Conservation (phyloP, 1,139 yeast genomes). For the Debaryomycetaceae sp. region DNA sequence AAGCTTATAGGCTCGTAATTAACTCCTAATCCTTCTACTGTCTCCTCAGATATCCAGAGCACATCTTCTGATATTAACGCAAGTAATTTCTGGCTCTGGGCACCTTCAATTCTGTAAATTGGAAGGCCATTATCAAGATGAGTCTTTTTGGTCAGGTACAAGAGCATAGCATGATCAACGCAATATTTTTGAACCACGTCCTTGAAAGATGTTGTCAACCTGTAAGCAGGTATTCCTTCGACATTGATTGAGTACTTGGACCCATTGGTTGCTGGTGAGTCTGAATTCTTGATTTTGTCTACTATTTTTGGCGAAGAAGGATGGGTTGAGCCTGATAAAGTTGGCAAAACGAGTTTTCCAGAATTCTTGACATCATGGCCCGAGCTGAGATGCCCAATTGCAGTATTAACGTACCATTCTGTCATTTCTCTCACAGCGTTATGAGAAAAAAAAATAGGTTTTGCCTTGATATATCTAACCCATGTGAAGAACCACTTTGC, state of each 20-base stretch:
- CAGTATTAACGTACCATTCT: constrained; percentile 27
- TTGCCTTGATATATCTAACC: constrained; percentile 10
- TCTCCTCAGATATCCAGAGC: constrained; percentile 21
- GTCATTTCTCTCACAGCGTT: constrained; percentile 7
- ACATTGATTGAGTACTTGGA: constrained; percentile 6
- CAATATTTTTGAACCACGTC: constrained; percentile 38
- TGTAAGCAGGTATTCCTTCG: constrained; percentile 30
- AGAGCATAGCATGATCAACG: constrained; percentile 20
- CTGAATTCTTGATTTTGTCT: neutral
- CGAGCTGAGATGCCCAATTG: constrained; percentile 7
- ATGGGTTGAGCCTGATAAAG: neutral
- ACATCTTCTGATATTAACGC: constrained; percentile 35
- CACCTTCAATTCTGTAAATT: constrained; percentile 15
- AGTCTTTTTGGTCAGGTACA: constrained; percentile 14
- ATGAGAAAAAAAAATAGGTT: neutral
- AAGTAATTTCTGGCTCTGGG: constrained; percentile 9
- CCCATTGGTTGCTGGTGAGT: neutral
- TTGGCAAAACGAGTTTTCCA: neutral
- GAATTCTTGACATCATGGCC: neutral
- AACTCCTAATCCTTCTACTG: constrained; percentile 3
- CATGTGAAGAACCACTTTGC: constrained; percentile 12
- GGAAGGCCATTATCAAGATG: constrained; percentile 24
- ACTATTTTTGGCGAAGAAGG: constrained; percentile 1
- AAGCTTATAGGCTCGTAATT: constrained; percentile 21
- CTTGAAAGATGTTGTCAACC: constrained; percentile 31